Evolutionary conservation across 2,329 filamentous ascomycete genomes (phyloP).

Genomic region (Penicillium sp.): DNA sequence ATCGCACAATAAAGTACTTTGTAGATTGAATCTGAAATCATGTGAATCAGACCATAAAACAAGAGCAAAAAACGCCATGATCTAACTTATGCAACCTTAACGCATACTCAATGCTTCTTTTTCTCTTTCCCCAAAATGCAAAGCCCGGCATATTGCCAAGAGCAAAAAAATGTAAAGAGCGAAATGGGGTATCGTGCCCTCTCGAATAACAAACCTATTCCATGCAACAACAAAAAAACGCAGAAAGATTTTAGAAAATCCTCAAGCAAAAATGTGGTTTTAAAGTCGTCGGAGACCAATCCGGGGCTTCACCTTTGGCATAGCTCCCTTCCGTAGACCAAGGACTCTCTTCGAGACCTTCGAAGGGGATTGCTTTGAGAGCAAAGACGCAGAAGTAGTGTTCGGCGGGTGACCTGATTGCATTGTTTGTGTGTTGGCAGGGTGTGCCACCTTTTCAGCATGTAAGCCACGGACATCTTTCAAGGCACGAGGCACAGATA

Average conservation of each 20-base stretch:
- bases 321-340: slow-evolving; percentile 24
- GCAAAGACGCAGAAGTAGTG: background rate
- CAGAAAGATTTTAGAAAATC: background rate
- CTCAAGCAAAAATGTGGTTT: background rate
- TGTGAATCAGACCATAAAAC: background rate
- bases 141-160: background rate
- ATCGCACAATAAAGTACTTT: background rate
- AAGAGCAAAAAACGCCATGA: background rate
- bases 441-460: slow-evolving; percentile 2
- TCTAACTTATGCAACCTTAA: background rate
- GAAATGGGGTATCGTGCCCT: background rate
- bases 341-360: slow-evolving; percentile 23
- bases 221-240: background rate
- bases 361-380: slow-evolving; percentile 9
- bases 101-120: background rate
- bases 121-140: background rate
- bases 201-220: background rate
- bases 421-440: background rate
- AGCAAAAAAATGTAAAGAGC: background rate
- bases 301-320: slow-evolving; percentile 33
- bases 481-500: slow-evolving; percentile 2
- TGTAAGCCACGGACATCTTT: slow-evolving; percentile 14
- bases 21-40: background rate
- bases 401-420: background rate
- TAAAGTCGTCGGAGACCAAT: slow-evolving; percentile 38